Evolutionary conservation across 108 stramenopile genomes (phyloP).

Genomic region (Pseudonitzschia multiseries): DNA sequence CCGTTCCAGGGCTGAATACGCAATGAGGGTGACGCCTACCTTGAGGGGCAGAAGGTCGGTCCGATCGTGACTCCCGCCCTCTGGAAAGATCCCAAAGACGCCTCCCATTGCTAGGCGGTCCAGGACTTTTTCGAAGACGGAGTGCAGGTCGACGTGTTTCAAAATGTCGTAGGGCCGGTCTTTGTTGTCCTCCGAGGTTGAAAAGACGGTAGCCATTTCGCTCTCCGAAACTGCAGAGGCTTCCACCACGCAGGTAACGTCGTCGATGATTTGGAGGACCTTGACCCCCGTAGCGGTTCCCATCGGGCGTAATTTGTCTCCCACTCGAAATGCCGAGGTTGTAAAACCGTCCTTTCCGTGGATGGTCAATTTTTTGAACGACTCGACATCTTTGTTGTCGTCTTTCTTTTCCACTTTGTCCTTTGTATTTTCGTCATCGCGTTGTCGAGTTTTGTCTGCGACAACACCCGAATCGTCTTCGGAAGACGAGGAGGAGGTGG

Average conservation of each 20-base stretch:
- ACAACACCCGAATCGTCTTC: slow-evolving; percentile 1
- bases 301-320: slow-evolving; percentile 77
- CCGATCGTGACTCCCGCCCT: slow-evolving; percentile 97
- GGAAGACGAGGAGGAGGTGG: background rate
- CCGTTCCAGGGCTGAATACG: slow-evolving; percentile 88
- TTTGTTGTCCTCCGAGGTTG: slow-evolving; percentile 3
- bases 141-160: slow-evolving; percentile 77
- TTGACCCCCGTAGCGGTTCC: slow-evolving; percentile 60
- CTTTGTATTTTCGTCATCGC: background rate
- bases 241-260: slow-evolving; percentile 42
- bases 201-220: slow-evolving; percentile 21
- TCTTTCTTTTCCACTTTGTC: background rate
- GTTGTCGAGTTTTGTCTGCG: background rate
- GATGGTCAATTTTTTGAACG: slow-evolving; percentile 32
- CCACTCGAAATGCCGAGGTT: slow-evolving; percentile 47
- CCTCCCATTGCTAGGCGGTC: slow-evolving; percentile 72
- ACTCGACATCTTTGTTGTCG: slow-evolving; percentile 1
- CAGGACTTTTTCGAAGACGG: slow-evolving; percentile 83
- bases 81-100: slow-evolving; percentile 95
- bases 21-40: slow-evolving; percentile 97
- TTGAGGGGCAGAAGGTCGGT: slow-evolving; percentile 97
- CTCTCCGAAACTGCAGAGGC: slow-evolving; percentile 23
- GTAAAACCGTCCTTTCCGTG: slow-evolving; percentile 63
- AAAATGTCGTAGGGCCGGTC: slow-evolving; percentile 79
- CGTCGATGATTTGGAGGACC: slow-evolving; percentile 61